A percentile compares a stretch with the other conserved stretches of the same genome.
phyloP scores from a whole-genome alignment of 139 green algal species.

The Gonium pectorale region DNA sequence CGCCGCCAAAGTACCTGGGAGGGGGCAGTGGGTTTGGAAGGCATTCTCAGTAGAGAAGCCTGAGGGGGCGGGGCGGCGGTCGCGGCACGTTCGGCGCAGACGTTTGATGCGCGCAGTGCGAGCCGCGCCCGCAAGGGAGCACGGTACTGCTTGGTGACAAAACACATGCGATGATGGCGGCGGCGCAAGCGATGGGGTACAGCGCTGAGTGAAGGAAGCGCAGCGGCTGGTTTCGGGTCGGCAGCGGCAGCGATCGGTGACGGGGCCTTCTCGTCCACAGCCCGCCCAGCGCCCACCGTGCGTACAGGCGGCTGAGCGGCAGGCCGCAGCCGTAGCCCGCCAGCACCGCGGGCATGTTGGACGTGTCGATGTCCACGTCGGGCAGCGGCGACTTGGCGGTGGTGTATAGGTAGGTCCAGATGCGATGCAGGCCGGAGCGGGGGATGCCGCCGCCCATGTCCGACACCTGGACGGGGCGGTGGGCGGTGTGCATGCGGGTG shows the following conservation, averaged over 20 bases:
- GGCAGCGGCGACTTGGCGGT: constrained; percentile 75
- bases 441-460: constrained; percentile 97
- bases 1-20: constrained; percentile 98
- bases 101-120: too few species aligned
- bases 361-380: constrained; percentile 49
- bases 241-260: too few species aligned
- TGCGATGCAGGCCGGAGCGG: constrained; percentile 86
- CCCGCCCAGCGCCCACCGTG: constrained; percentile 23
- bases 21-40: too few species aligned
- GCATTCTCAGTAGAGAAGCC: too few species aligned
- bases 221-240: too few species aligned
- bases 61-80: too few species aligned
- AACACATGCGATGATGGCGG: too few species aligned
- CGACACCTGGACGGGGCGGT: constrained; percentile 52
- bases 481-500: background rate
- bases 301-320: constrained; percentile 86
- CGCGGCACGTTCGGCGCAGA: too few species aligned
- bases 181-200: background rate
- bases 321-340: constrained; percentile 97
- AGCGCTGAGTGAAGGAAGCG: too few species aligned
- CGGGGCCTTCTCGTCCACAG: too few species aligned
- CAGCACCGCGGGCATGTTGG: constrained; percentile 71
- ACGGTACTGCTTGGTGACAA: too few species aligned
- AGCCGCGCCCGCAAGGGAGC: too few species aligned
- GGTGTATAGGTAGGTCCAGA: constrained; percentile 99